These are phyloP conservation scores for Cutaneotrichosporon mucoides DNA, from an alignment of 1,284 basidiomycete species.

Conservation along the genomic window DNA sequence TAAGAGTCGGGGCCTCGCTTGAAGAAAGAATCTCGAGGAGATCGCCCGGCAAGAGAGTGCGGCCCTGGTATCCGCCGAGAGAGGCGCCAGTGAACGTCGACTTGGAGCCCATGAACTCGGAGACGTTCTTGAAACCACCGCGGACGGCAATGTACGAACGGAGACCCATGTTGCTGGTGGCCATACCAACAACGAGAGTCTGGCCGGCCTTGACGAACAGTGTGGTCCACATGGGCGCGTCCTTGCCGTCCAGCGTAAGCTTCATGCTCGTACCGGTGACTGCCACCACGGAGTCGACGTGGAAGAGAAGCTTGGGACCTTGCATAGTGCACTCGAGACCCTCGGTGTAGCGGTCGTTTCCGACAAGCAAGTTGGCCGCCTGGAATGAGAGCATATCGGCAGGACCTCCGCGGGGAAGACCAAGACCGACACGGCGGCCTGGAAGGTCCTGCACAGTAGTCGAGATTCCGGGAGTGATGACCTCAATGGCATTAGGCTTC, in stretches of 20 bases:
- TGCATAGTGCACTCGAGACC: slow-evolving; percentile 57
- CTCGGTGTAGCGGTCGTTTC: slow-evolving; percentile 57
- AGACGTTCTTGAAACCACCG: slow-evolving; percentile 60
- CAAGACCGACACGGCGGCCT: slow-evolving; percentile 57
- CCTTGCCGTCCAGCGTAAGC: slow-evolving; percentile 52
- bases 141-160: slow-evolving; percentile 59
- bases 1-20: neutral
- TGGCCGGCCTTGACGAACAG: slow-evolving; percentile 53
- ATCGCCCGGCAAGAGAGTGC: slow-evolving; percentile 52
- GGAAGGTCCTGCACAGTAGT: slow-evolving; percentile 64
- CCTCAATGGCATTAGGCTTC: slow-evolving; percentile 54
- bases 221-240: slow-evolving; percentile 55
- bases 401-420: slow-evolving; percentile 63
- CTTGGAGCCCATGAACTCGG: slow-evolving; percentile 57
- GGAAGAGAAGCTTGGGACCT: slow-evolving; percentile 53
- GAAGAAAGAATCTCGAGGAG: slow-evolving; percentile 37
- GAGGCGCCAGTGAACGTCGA: slow-evolving; percentile 34
- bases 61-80: slow-evolving; percentile 49
- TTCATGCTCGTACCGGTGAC: slow-evolving; percentile 57
- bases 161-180: slow-evolving; percentile 51
- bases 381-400: slow-evolving; percentile 62
- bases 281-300: slow-evolving; percentile 55
- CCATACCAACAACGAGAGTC: slow-evolving; percentile 51
- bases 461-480: slow-evolving; percentile 59
- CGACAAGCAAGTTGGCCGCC: slow-evolving; percentile 60